Evolutionary conservation across 441 rosid species (phyloP).

Genomic region (Jatropha multifida): DNA sequence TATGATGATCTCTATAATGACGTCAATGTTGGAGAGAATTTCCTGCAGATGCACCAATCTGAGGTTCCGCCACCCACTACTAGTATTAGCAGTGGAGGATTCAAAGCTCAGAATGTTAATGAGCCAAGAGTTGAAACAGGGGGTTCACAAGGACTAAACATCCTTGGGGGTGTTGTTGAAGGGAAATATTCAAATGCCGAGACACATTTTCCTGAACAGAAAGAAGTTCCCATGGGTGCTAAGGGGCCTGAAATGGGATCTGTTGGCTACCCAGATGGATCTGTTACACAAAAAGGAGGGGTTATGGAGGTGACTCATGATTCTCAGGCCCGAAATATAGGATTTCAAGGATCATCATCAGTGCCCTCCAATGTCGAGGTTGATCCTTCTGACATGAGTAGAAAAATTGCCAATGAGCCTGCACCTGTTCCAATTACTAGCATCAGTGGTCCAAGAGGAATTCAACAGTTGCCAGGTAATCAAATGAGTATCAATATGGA

Average conservation of each 20-base stretch:
- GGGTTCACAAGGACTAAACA: slow-evolving; percentile 35
- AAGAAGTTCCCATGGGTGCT: slow-evolving; percentile 40
- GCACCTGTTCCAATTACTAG: slow-evolving; percentile 45
- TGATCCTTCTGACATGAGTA: slow-evolving; percentile 42
- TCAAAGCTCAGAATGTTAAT: slow-evolving; percentile 43
- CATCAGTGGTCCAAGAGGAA: slow-evolving; percentile 42
- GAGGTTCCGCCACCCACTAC: slow-evolving; percentile 42
- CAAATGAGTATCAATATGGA: slow-evolving; percentile 51
- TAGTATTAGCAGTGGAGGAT: slow-evolving; percentile 40
- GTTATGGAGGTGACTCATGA: slow-evolving; percentile 45
- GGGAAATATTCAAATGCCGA: slow-evolving; percentile 47
- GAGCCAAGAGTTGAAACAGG: slow-evolving; percentile 44
- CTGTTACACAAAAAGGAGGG: slow-evolving; percentile 46
- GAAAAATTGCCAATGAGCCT: slow-evolving; percentile 51
- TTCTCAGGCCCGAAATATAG: slow-evolving; percentile 41
- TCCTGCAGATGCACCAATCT: slow-evolving; percentile 58
- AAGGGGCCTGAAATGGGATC: slow-evolving; percentile 53
- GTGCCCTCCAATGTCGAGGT: slow-evolving; percentile 35
- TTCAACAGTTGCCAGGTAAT: slow-evolving; percentile 47
- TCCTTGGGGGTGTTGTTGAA: slow-evolving; percentile 44
- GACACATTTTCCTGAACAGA: slow-evolving; percentile 31
- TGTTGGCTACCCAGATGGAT: slow-evolving; percentile 42
- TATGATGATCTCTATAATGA: slow-evolving; percentile 95
- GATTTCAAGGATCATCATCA: slow-evolving; percentile 49
- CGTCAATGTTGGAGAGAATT: slow-evolving; percentile 91